Base-by-base conservation (phyloP, 2,329 filamentous ascomycete genomes). In the Colletotrichum musicola region DNA sequence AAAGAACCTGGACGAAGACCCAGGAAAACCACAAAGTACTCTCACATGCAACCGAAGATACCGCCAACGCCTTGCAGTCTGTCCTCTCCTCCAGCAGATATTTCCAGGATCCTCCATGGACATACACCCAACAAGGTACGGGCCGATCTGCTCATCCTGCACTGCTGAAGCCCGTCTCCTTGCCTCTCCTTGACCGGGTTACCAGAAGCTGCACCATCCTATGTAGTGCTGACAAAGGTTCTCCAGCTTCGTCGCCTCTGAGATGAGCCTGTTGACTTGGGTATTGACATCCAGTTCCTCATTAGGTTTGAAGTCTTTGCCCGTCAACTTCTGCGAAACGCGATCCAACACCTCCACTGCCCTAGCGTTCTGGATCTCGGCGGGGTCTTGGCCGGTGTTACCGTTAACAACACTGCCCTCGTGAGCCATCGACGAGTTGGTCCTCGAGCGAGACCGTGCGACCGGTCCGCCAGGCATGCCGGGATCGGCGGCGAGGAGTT, bases 151-250 rank as follows among this genome's bases (percentile, higher is more conserved):
- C 30, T 10, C 30, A 35, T 35, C 30, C 30, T 35, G 30, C 30
- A n/a, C 44, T 46, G 13, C 44, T 18, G 3, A 4, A 5, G 44
- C 6, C 25, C 42, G 12, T 14, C 13, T 20, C 3, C 46, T 5
- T 47, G 22, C 42, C 20, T 13, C 25, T 20, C 44, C 6, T 14
- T 46, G 6, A 16, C 30, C 25, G 62, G 56, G 66, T 77, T 81
- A 98, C 95, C 95, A 98, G 86, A 98, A 98, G 81, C 93, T 97
- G 82, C 95, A 98, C 95, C 95, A 98, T 72, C 96, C 96, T 75
- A 98, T 97, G 79, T 98, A 99, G 83, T 98, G 96, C 85, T 98
- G 96, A 79, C 96, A 99, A 70, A 99, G 84, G 79, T 98, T 98
- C 86, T 98, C 96, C 74, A 98, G 85, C 77, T 96, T 98, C 6